Percentiles rank a stretch among this genome's conserved stretches.
phyloP scores from a whole-genome alignment of 805 yeast species.

The Sungouiella blattae region DNA sequence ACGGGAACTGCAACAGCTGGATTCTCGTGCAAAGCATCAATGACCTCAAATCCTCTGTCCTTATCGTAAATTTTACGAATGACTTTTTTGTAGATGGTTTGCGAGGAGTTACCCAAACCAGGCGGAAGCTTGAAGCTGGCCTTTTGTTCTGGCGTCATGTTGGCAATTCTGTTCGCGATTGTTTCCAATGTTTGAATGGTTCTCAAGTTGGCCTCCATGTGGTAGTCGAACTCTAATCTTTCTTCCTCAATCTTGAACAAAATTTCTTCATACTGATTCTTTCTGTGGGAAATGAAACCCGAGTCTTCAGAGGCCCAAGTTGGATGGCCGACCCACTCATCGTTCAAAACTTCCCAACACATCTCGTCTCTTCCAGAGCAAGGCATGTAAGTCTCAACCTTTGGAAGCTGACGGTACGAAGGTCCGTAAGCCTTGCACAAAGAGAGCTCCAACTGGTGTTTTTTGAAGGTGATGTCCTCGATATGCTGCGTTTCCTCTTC shows the following conservation, averaged over 20 bases:
- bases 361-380: slow-evolving; percentile 97
- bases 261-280: slow-evolving; percentile 96
- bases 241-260: slow-evolving; percentile 94
- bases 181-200: slow-evolving; percentile 95
- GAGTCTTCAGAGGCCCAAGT: slow-evolving; percentile 99
- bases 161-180: slow-evolving; percentile 87
- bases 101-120: slow-evolving; percentile 89
- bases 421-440: slow-evolving; percentile 95
- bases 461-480: slow-evolving; percentile 83
- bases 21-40: slow-evolving; percentile 90
- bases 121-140: slow-evolving; percentile 82
- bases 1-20: slow-evolving; percentile 96
- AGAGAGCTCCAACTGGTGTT: slow-evolving; percentile 85
- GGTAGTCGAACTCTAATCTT: slow-evolving; percentile 93
- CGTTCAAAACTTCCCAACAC: slow-evolving; percentile 98
- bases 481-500: slow-evolving; percentile 82
- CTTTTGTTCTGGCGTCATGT: slow-evolving; percentile 89
- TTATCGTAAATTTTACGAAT: slow-evolving; percentile 89
- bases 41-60: slow-evolving; percentile 93
- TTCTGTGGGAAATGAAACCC: slow-evolving; percentile 97
- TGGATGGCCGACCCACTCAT: slow-evolving; percentile 99
- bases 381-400: slow-evolving; percentile 92
- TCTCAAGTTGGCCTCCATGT: slow-evolving; percentile 90
- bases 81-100: slow-evolving; percentile 89
- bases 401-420: slow-evolving; percentile 87